Base-by-base conservation (phyloP, 805 yeast genomes). In the Pichia insulana region DNA sequence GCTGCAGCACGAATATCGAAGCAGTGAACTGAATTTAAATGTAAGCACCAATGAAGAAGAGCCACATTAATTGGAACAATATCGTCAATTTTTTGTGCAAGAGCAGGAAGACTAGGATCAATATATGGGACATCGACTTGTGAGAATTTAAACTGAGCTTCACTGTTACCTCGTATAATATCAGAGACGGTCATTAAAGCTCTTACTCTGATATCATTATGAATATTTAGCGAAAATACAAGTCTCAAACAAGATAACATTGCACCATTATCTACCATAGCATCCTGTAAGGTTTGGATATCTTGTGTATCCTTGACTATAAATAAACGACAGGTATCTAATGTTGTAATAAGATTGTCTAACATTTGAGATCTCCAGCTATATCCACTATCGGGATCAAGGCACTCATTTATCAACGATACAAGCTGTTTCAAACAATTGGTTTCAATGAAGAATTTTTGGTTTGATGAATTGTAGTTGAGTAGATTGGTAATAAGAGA, bases 111-210 rank as follows among this genome's bases (percentile, higher is more conserved):
- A 40, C 58, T 52, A 10, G 96, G 87, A 54, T 87, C 97, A 42
- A 89, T 69, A 56, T 81, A 86, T 0, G 98, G 98, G 7, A 92
- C 96, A 59, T 92, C 97, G 12, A 90, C 79, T 42, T 78, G 78
- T 1, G 87, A 70, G 52, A 90, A 82, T 44, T 76, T 76, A 12
- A 65, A 63, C 59, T 92, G 98, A 28, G 83, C 71, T 2, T 68
- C 73, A 3, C 69, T 61, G 57, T 88, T 87, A 26, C 77, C 72
- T 37, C 79, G 64, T 4, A 92, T 80, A 27, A 89, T 65, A 48
- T 82, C 90, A 2, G 94, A 88, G 2, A 86, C 77, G 0, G 95
- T 78, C 4, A 80, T 64, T 27, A 92, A 66, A 0, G 96, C 83
- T 15, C 69, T 57, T 0, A 83, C 72, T 47, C 95, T 75, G 3